Evolutionary conservation across 257 asterid genomes (phyloP).

Genomic region (Plantago ovata): DNA sequence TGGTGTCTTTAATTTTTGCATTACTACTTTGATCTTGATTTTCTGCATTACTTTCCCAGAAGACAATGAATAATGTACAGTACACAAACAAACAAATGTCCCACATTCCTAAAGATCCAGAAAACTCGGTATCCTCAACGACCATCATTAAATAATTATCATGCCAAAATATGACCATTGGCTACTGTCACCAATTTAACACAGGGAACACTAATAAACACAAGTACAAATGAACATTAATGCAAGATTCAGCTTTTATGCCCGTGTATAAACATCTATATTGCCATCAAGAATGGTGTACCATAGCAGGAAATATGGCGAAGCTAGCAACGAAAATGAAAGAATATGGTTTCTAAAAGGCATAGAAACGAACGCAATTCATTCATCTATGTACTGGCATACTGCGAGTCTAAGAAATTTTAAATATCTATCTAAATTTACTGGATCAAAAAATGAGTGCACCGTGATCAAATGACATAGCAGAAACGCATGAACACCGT

Average conservation of each 20-base stretch:
- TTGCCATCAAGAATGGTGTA: background rate
- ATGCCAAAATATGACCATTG: background rate
- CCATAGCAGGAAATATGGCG: too few species aligned
- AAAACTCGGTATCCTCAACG: background rate
- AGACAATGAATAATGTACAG: background rate
- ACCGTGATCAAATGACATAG: background rate
- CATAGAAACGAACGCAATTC: background rate
- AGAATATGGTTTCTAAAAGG: too few species aligned
- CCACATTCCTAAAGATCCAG: conserved; percentile 4
- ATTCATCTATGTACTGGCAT: background rate
- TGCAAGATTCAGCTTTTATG: background rate
- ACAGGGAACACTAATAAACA: too few species aligned
- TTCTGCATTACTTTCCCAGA: conserved; percentile 1
- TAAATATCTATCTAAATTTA: background rate
- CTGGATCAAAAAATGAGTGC: background rate
- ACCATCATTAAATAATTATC: background rate
- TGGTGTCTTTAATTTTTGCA: background rate
- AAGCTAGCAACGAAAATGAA: too few species aligned
- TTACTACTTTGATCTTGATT: background rate
- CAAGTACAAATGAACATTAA: background rate
- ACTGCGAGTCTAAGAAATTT: background rate
- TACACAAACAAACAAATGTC: conserved; percentile 9
- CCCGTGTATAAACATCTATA: conserved; percentile 12
- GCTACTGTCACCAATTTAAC: background rate
- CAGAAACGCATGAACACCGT: background rate